phyloP scores from a whole-genome alignment of 768 basidiomycete genomes.

The Lactifluus subvellereus region DNA sequence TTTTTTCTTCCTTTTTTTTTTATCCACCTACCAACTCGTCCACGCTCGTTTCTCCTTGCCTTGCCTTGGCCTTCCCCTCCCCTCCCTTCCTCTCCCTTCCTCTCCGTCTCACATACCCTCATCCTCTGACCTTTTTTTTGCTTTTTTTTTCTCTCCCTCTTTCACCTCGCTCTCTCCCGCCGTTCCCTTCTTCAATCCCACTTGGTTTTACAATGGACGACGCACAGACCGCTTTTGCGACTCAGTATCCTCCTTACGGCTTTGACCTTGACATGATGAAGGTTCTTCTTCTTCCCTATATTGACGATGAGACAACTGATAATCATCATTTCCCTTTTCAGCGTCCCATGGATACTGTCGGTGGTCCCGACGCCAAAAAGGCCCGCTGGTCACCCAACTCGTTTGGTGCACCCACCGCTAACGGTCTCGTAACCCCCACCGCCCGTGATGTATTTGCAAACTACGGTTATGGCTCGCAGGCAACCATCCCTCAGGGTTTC shows the following conservation, averaged over 20 bases:
- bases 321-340: constrained; percentile 29
- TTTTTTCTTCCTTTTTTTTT: constrained; percentile 15
- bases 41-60: constrained; percentile 25
- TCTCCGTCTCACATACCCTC: constrained; percentile 38
- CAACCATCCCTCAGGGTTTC: constrained; percentile 50
- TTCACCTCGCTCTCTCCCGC: constrained; percentile 14
- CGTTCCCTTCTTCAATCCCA: constrained; percentile 21
- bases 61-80: constrained; percentile 13
- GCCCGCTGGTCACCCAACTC: constrained; percentile 81
- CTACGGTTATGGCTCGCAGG: constrained; percentile 80
- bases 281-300: constrained; percentile 37
- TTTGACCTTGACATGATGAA: constrained; percentile 94
- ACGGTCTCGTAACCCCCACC: constrained; percentile 38
- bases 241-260: constrained; percentile 62
- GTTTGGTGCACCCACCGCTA: constrained; percentile 33
- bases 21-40: constrained; percentile 27
- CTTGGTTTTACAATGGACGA: constrained; percentile 52
- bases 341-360: constrained; percentile 82
- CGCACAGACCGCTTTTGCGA: constrained; percentile 61
- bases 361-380: constrained; percentile 83
- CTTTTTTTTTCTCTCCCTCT: constrained; percentile 27
- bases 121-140: constrained; percentile 46
- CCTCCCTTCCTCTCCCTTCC: constrained; percentile 29
- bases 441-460: constrained; percentile 73
- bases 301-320: neutral